Evolutionary conservation across 2,329 filamentous ascomycete species (phyloP), one percentile per base, ranked within the genome.

Genomic region (Rhynchosporium secalis): DNA sequence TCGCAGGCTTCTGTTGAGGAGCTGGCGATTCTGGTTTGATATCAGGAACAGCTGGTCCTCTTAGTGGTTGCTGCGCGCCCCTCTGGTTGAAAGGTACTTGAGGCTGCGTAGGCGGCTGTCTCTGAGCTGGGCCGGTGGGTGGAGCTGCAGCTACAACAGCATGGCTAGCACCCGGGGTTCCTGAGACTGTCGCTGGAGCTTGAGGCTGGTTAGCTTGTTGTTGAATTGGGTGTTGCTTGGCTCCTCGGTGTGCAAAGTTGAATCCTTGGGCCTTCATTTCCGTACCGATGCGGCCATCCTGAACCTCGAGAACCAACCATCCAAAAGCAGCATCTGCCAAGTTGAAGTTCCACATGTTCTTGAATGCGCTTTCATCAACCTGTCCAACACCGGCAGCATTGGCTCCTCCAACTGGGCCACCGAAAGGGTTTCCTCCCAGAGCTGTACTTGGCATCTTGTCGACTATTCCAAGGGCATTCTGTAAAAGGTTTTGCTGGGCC

Each of bases 301-400:
- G 95, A 64, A 99, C 89, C 75, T 99, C 95, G 62, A 99, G 79
- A 15, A 98, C 92, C 57, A 99, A 82, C 82, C 92, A 99, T 65
- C 95, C 95, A 75, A 98, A 99, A 26, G 95, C 94, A 60, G 95
- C 95, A 79, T 99, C 95, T 36, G 95, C 95, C 68, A 99, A 78
- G 76, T 98, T 98, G 79, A 99, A 99, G 78, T 99, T 99, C 95
- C 95, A 99, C 95, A 98, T 98, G 76, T 99, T 99, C 82, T 99
- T 99, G 84, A 99, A 99, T 1, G 95, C 95, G 72, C 93, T 97
- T 80, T 99, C 95, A 67, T 99, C 95, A 20, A 99, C 92, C 73
- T 96, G 91, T 38, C 95, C 95, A 56, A 91, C 88, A 62, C 86
- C 84, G 58, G 83, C 79, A 56, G 86, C 80, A 69, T 79, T 80